Conservation (phyloP, 129 eudicot genomes). For the Oenanthe sinensis region DNA sequence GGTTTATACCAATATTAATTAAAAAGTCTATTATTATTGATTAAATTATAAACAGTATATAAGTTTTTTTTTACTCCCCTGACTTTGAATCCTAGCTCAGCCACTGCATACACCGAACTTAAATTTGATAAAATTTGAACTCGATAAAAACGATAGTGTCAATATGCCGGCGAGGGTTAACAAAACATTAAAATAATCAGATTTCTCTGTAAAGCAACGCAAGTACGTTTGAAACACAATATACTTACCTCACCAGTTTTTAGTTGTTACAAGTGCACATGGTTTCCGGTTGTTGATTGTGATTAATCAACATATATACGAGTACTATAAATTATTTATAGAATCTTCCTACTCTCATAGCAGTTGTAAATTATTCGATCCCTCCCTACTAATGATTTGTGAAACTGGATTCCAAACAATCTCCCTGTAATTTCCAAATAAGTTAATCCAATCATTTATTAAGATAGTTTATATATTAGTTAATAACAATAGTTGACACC, state of each 20-base stretch:
- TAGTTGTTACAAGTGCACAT: constrained; percentile 2
- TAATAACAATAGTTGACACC: neutral
- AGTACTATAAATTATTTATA: neutral
- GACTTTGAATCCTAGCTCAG: too few relatives aligned
- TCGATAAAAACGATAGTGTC: too few relatives aligned
- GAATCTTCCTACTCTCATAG: neutral
- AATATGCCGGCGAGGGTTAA: too few relatives aligned
- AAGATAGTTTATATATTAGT: neutral
- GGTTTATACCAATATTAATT: too few relatives aligned
- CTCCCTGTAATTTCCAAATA: neutral
- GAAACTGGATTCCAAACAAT: neutral
- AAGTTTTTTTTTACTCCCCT: too few relatives aligned
- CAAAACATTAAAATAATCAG: too few relatives aligned
- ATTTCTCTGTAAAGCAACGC: too few relatives aligned
- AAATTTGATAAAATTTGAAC: too few relatives aligned
- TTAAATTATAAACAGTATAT: too few relatives aligned
- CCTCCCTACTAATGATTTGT: neutral
- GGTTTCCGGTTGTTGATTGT: neutral
- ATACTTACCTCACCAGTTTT: neutral
- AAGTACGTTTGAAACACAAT: too few relatives aligned
- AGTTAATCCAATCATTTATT: neutral
- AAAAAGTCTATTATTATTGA: too few relatives aligned
- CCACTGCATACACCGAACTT: too few relatives aligned
- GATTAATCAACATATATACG: neutral
- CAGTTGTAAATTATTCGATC: neutral